Base-by-base conservation (phyloP, 1,284 basidiomycete genomes). In the Leccinum cinnamomeum region DNA sequence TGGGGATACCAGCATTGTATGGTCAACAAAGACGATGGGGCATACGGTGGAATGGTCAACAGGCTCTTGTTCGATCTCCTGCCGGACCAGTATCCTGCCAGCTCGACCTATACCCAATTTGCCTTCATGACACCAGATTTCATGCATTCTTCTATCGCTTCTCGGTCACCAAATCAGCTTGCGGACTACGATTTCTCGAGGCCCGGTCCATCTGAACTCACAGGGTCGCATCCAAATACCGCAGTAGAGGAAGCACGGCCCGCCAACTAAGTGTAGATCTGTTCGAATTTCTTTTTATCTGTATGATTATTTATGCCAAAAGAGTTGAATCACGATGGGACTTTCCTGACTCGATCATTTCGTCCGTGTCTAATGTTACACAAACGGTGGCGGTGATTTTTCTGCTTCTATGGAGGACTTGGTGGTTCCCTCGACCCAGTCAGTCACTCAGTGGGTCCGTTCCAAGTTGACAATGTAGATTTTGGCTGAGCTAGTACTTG, bases 1-100 rank as follows among this genome's bases (percentile, higher is more conserved):
- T 93, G 91, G 90, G 90, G 91, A 46, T 91, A 85, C 70, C 79
- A 86, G 61, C 87, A 92, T 72, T 88, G 85, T 70, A 84, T 85
- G 74, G 80, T 82, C 54, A 82, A 91, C 72, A 71, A 77, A 48
- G 71, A 81, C 53, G 88, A 92, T 66, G 88, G 90, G 35, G 86
- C 90, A 0, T 89, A 82, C 65, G 90, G 90, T 39, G 90, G 88
- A 16, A 81, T 89, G 73, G 79, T 92, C 61, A 85, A 84, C n/a
- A 87, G 83, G 67, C 79, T 95, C 33, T 80, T 95, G 59, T 86
- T 88, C 84, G n/a, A n/a, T 50, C 86, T 85, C 28, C 77, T 95
- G 18, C 91, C 91, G 0, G 75, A 84, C 18, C 80, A 88, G 67
- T 94, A 90, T 72, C 84, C 85, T 28, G 74, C 79, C 28, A 75